Base-by-base conservation (phyloP, 805 yeast genomes). In the Tetrapisispora iriomotensis region DNA sequence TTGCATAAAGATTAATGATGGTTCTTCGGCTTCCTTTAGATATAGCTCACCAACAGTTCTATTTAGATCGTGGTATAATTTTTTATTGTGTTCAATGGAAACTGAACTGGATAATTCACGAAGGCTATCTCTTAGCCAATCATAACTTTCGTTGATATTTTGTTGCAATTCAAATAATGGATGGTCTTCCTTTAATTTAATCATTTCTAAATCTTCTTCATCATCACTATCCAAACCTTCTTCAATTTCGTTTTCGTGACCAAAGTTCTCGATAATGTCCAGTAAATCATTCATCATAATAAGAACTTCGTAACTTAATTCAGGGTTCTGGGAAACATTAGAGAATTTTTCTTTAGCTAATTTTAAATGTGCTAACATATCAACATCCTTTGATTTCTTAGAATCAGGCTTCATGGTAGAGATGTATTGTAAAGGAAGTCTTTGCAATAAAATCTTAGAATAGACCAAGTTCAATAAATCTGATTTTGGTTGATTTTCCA, bases 221-320 rank as follows among this genome's bases (percentile, higher is more conserved):
- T 62, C 65, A 38, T 74, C 80, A 53, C 77, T 71, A 42, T 75
- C 83, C 23, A 77, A 62, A 10, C 78, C 80, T 48, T 77, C 84
- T 23, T 67, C 72, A 20, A 71, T 66, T 35, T 72, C 56, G 17
- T 64, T 61, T 30, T 68, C 71, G 31, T 67, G 65, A 21, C 86
- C 88, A 45, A 82, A 81, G 51, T 76, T 74, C 45, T 74, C 76
- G 24, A 79, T 67, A 43, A 82, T 73, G 41, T 81, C 88, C 24
- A 82, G 59, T 43, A 81, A 61, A 54, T 81, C 90, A 54, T 82
- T 83, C 34, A 79, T 61, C 1, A 75, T 67, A 39, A 74, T 72
- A 46, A 82, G 62, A 24, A 73, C 66, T 41, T 74, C 78, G 41
- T 72, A 69, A 34, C 61, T 65, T 22, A 72, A 68, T 12, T 58